phyloP scores from a whole-genome alignment of 495 filamentous ascomycete species.

The Penicillium nucicola region DNA sequence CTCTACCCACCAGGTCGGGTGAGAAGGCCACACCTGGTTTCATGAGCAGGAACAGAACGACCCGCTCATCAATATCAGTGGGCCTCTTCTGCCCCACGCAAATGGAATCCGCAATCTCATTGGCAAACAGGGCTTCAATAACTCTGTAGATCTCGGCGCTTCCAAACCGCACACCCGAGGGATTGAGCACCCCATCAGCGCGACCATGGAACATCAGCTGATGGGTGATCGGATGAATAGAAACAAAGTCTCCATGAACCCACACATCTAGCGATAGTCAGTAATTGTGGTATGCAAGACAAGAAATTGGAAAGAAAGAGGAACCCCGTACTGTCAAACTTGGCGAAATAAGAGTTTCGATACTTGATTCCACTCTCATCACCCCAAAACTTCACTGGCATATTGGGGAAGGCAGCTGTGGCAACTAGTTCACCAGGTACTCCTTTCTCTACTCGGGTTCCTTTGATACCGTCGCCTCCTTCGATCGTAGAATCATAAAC shows the following conservation, averaged over 20 bases:
- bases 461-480: constrained; percentile 49
- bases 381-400: constrained; percentile 71
- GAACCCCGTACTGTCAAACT: constrained; percentile 51
- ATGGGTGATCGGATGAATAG: constrained; percentile 63
- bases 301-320: neutral
- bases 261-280: constrained; percentile 51
- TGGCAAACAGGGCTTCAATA: constrained; percentile 61
- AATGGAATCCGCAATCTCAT: constrained; percentile 61
- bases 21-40: constrained; percentile 54
- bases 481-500: constrained; percentile 61
- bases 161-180: constrained; percentile 74
- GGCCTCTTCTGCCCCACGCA: constrained; percentile 73
- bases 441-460: constrained; percentile 53
- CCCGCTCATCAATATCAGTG: constrained; percentile 66
- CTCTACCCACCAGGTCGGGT: constrained; percentile 50
- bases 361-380: constrained; percentile 55
- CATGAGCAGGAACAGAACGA: constrained; percentile 67
- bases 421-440: constrained; percentile 72
- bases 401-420: constrained; percentile 65
- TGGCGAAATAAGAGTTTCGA: constrained; percentile 67
- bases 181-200: constrained; percentile 76
- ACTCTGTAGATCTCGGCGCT: constrained; percentile 76
- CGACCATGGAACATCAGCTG: constrained; percentile 68
- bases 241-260: constrained; percentile 79
- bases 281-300: neutral